phyloP scores from a whole-genome alignment of 352 stramenopile species.

The Pythium rishiriense region DNA sequence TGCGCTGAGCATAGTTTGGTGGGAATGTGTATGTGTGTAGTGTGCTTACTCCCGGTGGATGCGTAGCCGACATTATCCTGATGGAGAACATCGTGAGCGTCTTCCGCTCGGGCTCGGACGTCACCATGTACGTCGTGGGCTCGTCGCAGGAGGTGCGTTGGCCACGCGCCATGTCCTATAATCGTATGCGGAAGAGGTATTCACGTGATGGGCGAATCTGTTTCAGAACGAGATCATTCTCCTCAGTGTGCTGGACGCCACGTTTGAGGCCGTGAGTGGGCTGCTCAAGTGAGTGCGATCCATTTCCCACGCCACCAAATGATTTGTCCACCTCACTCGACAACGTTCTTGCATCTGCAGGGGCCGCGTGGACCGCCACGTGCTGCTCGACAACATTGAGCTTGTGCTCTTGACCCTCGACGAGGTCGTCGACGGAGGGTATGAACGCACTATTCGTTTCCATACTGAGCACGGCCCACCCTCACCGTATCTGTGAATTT shows the following conservation, averaged over 20 bases:
- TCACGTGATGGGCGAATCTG: too few relatives aligned
- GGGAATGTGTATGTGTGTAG: too few relatives aligned
- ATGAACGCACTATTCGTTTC: conserved; percentile 4
- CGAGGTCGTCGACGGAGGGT: conserved; percentile 90
- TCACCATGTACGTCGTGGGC: conserved; percentile 89
- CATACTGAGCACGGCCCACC: too few relatives aligned
- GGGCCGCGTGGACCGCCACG: conserved; percentile 83
- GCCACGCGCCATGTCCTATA: too few relatives aligned
- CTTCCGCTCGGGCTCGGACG: conserved; percentile 86
- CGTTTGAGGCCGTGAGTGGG: conserved; percentile 83
- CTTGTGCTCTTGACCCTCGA: conserved; percentile 89
- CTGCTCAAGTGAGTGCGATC: conserved; percentile 77
- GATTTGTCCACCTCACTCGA: background rate
- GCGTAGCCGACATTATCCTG: conserved; percentile 83
- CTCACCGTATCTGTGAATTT: too few relatives aligned
- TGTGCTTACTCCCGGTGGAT: too few relatives aligned
- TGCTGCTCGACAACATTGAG: conserved; percentile 92
- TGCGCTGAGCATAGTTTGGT: conserved; percentile 17
- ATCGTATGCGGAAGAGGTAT: too few relatives aligned
- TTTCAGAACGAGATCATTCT: conserved; percentile 92
- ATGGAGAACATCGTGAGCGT: conserved; percentile 91
- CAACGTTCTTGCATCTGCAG: conserved; percentile 27
- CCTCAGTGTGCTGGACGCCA: conserved; percentile 79
- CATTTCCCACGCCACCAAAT: background rate
- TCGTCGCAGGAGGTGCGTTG: conserved; percentile 63